phyloP scores from a whole-genome alignment of 495 filamentous ascomycete genomes.

The Penicillium soppii region DNA sequence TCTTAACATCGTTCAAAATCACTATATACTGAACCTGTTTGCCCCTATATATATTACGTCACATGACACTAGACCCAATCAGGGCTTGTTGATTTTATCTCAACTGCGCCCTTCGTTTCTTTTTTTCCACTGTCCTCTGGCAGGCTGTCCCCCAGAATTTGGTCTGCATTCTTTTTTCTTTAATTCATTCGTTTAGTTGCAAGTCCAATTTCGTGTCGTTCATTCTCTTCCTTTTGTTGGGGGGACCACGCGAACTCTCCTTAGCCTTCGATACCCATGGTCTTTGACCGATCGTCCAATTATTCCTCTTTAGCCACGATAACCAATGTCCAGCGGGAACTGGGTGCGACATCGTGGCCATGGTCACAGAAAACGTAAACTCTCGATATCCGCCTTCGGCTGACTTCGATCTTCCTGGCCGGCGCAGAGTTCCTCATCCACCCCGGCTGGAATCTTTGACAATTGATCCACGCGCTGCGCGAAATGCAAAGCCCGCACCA shows the following conservation, averaged over 20 bases:
- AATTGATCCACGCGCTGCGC: conserved; percentile 30
- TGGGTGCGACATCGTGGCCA: conserved; percentile 45
- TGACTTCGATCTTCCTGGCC: conserved; percentile 34
- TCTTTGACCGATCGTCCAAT: neutral
- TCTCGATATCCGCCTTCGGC: conserved; percentile 37
- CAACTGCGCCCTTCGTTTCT: conserved; percentile 19
- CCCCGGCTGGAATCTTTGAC: conserved; percentile 36
- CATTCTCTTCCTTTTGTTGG: conserved; percentile 5
- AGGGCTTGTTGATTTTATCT: conserved; percentile 31
- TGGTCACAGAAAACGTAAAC: conserved; percentile 50
- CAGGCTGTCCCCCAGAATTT: conserved; percentile 17
- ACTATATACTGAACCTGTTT: conserved; percentile 1
- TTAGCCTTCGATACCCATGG: conserved; percentile 3
- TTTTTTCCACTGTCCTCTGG: conserved; percentile 30
- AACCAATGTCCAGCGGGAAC: conserved; percentile 50
- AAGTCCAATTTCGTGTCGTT: conserved; percentile 2
- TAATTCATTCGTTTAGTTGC: conserved; percentile 2
- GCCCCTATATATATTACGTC: conserved; percentile 20
- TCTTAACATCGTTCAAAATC: too few relatives aligned
- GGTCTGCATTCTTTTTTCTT: conserved; percentile 3
- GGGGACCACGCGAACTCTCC: conserved; percentile 1
- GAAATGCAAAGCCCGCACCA: conserved; percentile 22
- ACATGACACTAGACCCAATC: conserved; percentile 26
- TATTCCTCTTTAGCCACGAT: conserved; percentile 11
- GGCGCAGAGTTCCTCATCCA: conserved; percentile 33